Conservation (phyloP, 1,139 yeast species). For the Debaryomyces nepalensis region DNA sequence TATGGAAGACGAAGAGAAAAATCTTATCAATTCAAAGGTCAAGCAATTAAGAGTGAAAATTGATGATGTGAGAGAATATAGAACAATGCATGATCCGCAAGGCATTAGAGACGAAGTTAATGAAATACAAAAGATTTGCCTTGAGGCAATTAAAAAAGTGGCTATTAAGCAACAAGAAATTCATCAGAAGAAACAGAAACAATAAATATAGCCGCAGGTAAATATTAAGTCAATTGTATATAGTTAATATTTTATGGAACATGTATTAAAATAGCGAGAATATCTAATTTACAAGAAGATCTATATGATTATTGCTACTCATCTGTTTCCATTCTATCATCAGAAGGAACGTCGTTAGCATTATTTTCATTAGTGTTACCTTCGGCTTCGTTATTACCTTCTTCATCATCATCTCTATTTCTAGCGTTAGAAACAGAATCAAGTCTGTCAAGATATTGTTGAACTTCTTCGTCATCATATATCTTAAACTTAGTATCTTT, state of each 20-base stretch:
- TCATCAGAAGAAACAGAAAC: constrained; percentile 15
- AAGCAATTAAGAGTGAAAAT: constrained; percentile 47
- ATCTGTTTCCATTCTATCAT: constrained; percentile 62
- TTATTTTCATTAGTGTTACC: constrained; percentile 22
- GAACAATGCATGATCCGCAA: constrained; percentile 39
- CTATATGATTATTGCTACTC: constrained; percentile 25
- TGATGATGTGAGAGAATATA: constrained; percentile 45
- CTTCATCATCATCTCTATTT: constrained; percentile 47
- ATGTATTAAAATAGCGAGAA: constrained; percentile 2
- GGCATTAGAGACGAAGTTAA: constrained; percentile 50
- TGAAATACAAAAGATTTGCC: constrained; percentile 53
- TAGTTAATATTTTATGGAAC: constrained; percentile 7
- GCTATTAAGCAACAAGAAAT: constrained; percentile 45
- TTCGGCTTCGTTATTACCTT: constrained; percentile 25
- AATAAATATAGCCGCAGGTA: neutral
- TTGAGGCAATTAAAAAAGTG: constrained; percentile 57
- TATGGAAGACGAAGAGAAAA: constrained; percentile 44
- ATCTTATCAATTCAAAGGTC: constrained; percentile 34
- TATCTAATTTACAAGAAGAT: constrained; percentile 12
- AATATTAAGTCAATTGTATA: neutral
- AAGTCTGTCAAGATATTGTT: constrained; percentile 74
- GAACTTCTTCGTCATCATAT: constrained; percentile 86
- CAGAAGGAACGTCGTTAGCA: constrained; percentile 24
- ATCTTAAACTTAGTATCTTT: constrained; percentile 72
- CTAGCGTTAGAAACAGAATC: constrained; percentile 63